Conservation (phyloP, 1,284 basidiomycete species). For the Apiotrichum porosum region DNA sequence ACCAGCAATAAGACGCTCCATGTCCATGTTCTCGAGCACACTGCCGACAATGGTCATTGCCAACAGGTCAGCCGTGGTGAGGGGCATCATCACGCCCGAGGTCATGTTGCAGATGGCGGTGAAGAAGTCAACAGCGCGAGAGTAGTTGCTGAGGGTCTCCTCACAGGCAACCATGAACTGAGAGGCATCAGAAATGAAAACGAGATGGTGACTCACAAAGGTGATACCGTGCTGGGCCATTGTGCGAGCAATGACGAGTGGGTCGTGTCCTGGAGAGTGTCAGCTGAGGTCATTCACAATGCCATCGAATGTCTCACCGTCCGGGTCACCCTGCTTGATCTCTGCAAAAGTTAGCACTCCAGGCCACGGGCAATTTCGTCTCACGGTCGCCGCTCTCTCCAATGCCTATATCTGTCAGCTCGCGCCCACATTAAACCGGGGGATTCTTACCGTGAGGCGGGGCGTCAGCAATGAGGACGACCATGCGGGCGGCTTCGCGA, state of each 20-base stretch:
- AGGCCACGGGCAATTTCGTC: slow-evolving; percentile 3
- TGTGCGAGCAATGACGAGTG: slow-evolving; percentile 73
- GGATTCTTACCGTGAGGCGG: slow-evolving; percentile 70
- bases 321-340: slow-evolving; percentile 86
- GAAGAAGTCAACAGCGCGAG: slow-evolving; percentile 90
- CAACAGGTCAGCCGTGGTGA: slow-evolving; percentile 91
- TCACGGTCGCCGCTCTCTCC: slow-evolving; percentile 46
- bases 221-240: slow-evolving; percentile 92
- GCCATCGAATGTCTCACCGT: too few species aligned
- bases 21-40: slow-evolving; percentile 95
- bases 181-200: not conserved
- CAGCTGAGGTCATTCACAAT: too few species aligned
- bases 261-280: slow-evolving; percentile 62
- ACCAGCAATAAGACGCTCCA: slow-evolving; percentile 79
- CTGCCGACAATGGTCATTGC: slow-evolving; percentile 95
- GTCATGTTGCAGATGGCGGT: slow-evolving; percentile 87
- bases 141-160: slow-evolving; percentile 89
- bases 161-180: slow-evolving; percentile 98
- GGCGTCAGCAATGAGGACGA: slow-evolving; percentile 92
- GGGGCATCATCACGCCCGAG: slow-evolving; percentile 88
- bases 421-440: slow-evolving; percentile 18
- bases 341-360: slow-evolving; percentile 52
- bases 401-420: slow-evolving; percentile 31
- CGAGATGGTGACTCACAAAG: slow-evolving; percentile 56
- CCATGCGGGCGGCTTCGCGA: slow-evolving; percentile 83